A percentile compares a stretch with the other conserved stretches of the same genome.
These are phyloP conservation scores for Bullera alba DNA, from an alignment of 768 basidiomycete species.

Conservation along the genomic window DNA sequence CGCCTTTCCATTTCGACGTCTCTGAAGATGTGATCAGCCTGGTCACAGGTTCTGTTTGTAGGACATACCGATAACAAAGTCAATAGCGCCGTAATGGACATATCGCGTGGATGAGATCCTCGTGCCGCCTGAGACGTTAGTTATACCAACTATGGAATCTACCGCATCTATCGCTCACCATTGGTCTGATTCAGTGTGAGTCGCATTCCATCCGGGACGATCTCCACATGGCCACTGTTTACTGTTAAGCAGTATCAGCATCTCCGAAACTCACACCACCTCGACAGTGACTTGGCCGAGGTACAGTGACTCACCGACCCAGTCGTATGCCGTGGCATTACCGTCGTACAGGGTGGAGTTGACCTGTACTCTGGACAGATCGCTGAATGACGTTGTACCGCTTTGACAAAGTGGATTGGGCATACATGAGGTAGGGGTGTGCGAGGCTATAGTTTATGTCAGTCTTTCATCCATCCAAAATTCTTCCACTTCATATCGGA, in stretches of 20 bases:
- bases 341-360: constrained; percentile 66
- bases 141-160: no score
- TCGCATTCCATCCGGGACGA: background rate
- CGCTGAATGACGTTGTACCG: constrained; percentile 42
- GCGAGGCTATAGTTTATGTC: constrained; percentile 52
- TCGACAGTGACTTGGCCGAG: background rate
- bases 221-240: no score
- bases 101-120: constrained; percentile 72
- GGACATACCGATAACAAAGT: constrained; percentile 24
- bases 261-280: no score
- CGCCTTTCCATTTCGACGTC: constrained; percentile 69
- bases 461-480: no score
- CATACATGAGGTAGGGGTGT: constrained; percentile 56
- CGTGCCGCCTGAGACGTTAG: constrained; percentile 56
- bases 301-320: constrained; percentile 25
- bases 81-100: constrained; percentile 68
- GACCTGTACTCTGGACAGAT: constrained; percentile 57
- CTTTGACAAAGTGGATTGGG: constrained; percentile 67
- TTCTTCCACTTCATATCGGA: no score
- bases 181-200: background rate
- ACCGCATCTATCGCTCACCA: background rate
- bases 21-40: constrained; percentile 39
- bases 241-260: no score
- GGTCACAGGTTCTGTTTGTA: constrained; percentile 38
- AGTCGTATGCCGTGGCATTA: constrained; percentile 61